phyloP scores from a whole-genome alignment of 768 basidiomycete genomes.

The Pleurotus salmoneostramineus region DNA sequence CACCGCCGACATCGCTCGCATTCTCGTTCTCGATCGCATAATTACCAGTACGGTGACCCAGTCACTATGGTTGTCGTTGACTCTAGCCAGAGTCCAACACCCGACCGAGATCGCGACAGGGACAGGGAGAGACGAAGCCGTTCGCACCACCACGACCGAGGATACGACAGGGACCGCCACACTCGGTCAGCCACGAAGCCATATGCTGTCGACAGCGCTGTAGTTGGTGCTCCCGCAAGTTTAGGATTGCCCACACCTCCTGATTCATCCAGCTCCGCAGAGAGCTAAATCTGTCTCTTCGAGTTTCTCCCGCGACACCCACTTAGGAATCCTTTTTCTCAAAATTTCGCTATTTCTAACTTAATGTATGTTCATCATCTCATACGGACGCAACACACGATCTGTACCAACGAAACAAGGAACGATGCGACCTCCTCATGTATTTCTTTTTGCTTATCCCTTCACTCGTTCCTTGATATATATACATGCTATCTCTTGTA shows the following conservation, averaged over 20 bases:
- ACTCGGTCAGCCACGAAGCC: background rate
- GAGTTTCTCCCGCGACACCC: no score
- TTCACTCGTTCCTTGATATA: no score
- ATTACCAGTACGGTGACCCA: background rate
- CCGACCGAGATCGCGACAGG: background rate
- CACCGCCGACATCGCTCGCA: background rate
- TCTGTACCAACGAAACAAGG: no score
- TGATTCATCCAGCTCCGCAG: slow-evolving; percentile 2
- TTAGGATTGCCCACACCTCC: slow-evolving; percentile 4
- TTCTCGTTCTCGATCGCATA: background rate
- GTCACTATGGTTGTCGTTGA: background rate
- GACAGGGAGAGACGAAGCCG: background rate
- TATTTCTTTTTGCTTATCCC: no score
- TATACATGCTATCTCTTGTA: no score
- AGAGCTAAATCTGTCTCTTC: background rate
- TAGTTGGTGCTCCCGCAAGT: background rate
- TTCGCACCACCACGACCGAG: background rate
- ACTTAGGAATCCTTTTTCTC: no score
- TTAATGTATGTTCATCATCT: no score
- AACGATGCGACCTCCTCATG: no score
- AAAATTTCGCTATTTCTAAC: no score
- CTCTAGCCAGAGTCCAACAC: background rate
- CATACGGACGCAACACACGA: no score
- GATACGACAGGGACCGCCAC: background rate
- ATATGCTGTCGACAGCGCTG: background rate